Evolutionary conservation across 2,329 filamentous ascomycete species (phyloP).

Genomic region (Cladophialophora chaetospira): DNA sequence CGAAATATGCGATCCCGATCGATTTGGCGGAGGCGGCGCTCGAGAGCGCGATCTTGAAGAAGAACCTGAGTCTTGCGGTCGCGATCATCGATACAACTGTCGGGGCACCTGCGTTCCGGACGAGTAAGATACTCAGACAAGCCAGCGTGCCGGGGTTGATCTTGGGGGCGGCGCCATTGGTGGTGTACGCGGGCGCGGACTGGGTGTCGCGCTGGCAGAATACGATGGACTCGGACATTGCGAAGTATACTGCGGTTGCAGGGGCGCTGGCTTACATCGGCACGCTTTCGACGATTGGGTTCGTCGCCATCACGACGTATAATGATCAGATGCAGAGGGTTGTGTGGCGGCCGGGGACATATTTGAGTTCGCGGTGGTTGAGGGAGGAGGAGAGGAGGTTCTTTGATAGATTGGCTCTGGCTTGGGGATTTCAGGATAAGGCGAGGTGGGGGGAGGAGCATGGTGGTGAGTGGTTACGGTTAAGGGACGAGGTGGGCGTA

Average conservation of each 20-base stretch:
- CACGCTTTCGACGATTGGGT: slow-evolving; percentile 77
- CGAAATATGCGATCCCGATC: slow-evolving; percentile 71
- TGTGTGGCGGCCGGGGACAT: slow-evolving; percentile 82
- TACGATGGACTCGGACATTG: slow-evolving; percentile 73
- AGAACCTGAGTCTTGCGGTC: slow-evolving; percentile 76
- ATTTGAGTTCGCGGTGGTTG: slow-evolving; percentile 78
- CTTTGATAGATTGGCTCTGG: slow-evolving; percentile 79
- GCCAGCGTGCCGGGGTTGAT: slow-evolving; percentile 46
- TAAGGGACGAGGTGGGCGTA: slow-evolving; percentile 79
- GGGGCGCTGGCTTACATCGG: slow-evolving; percentile 82
- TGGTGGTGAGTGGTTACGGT: slow-evolving; percentile 81
- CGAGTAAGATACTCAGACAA: slow-evolving; percentile 47
- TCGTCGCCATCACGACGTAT: slow-evolving; percentile 79
- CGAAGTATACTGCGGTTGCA: slow-evolving; percentile 75
- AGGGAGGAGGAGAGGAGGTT: slow-evolving; percentile 87
- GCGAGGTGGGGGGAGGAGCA: slow-evolving; percentile 85
- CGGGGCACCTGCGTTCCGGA: slow-evolving; percentile 46
- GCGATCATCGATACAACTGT: slow-evolving; percentile 69
- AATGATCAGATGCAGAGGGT: slow-evolving; percentile 97
- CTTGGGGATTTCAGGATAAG: slow-evolving; percentile 87
- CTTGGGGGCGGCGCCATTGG: slow-evolving; percentile 38
- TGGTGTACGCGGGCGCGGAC: slow-evolving; percentile 59
- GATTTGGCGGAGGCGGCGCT: slow-evolving; percentile 72
- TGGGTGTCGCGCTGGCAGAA: slow-evolving; percentile 68
- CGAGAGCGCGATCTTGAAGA: slow-evolving; percentile 74